Percentiles rank a stretch among this genome's conserved stretches.
These are phyloP conservation scores for Erodium trifolium DNA, from an alignment of 441 rosid species.

Conservation along the genomic window DNA sequence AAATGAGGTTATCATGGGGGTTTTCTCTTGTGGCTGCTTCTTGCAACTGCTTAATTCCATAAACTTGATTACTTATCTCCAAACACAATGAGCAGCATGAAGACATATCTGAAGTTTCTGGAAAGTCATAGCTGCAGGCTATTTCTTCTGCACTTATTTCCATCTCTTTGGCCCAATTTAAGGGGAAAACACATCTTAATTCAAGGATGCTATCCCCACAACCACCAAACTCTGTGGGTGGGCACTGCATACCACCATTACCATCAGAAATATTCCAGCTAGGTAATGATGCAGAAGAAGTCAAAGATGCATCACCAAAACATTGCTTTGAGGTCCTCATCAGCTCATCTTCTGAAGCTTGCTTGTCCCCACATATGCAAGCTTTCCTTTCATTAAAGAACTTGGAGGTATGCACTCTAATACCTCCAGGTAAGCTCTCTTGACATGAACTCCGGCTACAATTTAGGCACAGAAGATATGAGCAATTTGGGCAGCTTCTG, in stretches of 20 bases:
- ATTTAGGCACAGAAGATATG: constrained; percentile 53
- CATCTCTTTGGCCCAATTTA: constrained; percentile 56
- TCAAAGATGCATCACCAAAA: constrained; percentile 22
- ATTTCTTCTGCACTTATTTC: constrained; percentile 84
- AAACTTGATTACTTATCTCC: constrained; percentile 37
- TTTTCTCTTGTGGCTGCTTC: constrained; percentile 62
- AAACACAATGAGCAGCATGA: constrained; percentile 62
- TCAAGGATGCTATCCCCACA: constrained; percentile 49
- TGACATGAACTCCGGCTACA: constrained; percentile 47
- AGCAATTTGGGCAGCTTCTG: constrained; percentile 63
- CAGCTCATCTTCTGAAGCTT: constrained; percentile 30
- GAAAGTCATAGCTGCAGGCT: constrained; percentile 84
- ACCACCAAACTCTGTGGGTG: constrained; percentile 56
- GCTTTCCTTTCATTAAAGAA: constrained; percentile 36
- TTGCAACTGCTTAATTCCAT: constrained; percentile 45
- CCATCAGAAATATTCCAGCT: constrained; percentile 29
- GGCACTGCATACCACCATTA: constrained; percentile 43
- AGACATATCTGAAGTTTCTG: constrained; percentile 50
- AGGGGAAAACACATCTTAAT: constrained; percentile 47
- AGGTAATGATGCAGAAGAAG: constrained; percentile 26
- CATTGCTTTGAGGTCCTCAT: constrained; percentile 22
- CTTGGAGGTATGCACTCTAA: constrained; percentile 31
- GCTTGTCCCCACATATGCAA: constrained; percentile 21
- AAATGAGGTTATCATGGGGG: constrained; percentile 59
- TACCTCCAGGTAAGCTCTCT: constrained; percentile 34